Base-by-base conservation (phyloP, 768 basidiomycete species). In the Paxillus rubicundulus region DNA sequence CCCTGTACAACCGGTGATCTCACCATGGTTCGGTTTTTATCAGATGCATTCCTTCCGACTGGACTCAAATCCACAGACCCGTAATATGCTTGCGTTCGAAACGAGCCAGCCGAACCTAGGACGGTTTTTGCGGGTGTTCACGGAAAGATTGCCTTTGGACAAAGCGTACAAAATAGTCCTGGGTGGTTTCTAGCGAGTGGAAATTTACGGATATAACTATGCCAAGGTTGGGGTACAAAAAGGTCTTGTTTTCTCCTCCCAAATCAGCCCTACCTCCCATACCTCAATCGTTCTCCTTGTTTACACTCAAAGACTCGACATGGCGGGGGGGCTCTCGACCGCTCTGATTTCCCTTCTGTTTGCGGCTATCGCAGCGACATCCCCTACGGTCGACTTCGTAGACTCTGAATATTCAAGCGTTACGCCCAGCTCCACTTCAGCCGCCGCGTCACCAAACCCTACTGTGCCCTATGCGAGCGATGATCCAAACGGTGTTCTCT, bases 401-500 rank as follows among this genome's bases (percentile, higher is more conserved):
- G 3, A 14, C 2, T 7, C 34, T 16, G 6, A 10, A 9, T 2
- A 8, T 10, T 30, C 30, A 1, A 28, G 20, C 34, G 17, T 20
- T 18, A 43, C 13, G n/a, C 28, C 38, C 3, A 52, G 44, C 24
- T 12, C 58, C 4, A 56, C 48, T 9, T 62, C 63, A 32, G 57
- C 66, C 17, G 60, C 68, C 2, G 54, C 70, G 8, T 28, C 74
- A 14, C 61, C 70, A 18, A 54, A 45, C 38, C 72, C 76, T 10
- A 79, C 80, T 6, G 72, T 74, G 17, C 72, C 73, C 9, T 72
- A 64, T 52, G 72, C 72, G 1, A 68, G 66, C 43, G 64, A 70
- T 14, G 66, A 78, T 49, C 75, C 77, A 8, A 82, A 82, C 60
- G 52, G 44, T 24, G 65, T 69, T 3, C 61, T 78, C n/a, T 62